These are phyloP conservation scores for Graphilbum sp. DNA, from an alignment of 2,329 filamentous ascomycete species.

Conservation along the genomic window DNA sequence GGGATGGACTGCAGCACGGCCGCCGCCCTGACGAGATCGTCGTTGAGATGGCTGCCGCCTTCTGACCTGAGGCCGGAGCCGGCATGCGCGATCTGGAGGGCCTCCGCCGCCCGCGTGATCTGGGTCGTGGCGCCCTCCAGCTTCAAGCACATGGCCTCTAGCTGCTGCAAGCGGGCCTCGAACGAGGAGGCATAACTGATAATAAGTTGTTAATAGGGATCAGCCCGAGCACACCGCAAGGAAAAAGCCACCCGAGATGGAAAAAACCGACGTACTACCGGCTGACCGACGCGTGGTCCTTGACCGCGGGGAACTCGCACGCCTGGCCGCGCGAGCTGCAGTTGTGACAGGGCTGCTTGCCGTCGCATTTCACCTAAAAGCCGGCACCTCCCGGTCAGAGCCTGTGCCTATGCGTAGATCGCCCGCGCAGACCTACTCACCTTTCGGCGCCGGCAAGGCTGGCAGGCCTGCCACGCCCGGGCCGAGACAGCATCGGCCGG, in stretches of 20 bases:
- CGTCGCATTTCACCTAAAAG: conserved; percentile 13
- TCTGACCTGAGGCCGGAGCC: background rate
- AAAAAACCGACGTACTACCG: conserved; percentile 7
- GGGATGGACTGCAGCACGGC: background rate
- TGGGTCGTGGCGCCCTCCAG: conserved; percentile 9
- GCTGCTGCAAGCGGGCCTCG: conserved; percentile 12
- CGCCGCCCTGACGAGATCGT: background rate
- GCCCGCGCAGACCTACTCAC: background rate
- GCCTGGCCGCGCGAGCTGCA: conserved; percentile 10
- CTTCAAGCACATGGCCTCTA: conserved; percentile 12
- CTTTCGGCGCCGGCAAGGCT: conserved; percentile 11
- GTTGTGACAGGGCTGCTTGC: conserved; percentile 12
- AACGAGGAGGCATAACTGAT: conserved; percentile 9
- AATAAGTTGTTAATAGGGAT: background rate
- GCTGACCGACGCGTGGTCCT: conserved; percentile 12
- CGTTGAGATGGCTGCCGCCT: background rate
- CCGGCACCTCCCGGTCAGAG: too few relatives aligned
- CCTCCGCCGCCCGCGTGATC: background rate
- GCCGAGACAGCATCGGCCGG: background rate
- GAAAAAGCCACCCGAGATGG: background rate
- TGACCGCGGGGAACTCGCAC: conserved; percentile 11
- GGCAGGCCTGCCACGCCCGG: conserved; percentile 9
- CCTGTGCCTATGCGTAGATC: background rate
- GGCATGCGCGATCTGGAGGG: background rate
- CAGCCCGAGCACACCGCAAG: background rate